Conservation (phyloP, 139 green algal species). For the Pseudopediastrum boryanum region DNA sequence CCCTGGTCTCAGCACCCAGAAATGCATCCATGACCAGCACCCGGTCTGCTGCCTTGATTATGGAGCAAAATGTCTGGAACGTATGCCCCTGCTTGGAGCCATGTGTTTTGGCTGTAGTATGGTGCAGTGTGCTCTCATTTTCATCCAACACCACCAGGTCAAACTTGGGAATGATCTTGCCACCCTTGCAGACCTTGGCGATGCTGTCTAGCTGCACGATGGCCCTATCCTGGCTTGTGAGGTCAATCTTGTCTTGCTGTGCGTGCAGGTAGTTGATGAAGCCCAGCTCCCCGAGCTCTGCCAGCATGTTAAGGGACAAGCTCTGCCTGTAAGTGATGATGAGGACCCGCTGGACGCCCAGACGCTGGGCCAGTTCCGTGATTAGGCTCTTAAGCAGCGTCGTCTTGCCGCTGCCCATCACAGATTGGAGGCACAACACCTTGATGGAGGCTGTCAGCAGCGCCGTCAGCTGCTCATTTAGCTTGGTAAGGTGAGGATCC, state of each 20-base stretch:
- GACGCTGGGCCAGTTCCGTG: background rate
- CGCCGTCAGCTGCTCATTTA: background rate
- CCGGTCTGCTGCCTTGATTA: background rate
- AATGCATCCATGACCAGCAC: conserved; percentile 13
- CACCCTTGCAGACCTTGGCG: background rate
- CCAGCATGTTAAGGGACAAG: background rate
- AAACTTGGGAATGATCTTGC: background rate
- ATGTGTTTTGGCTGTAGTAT: background rate
- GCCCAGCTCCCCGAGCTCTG: background rate
- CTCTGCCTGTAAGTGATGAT: background rate
- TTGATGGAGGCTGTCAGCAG: background rate
- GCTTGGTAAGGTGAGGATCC: no score
- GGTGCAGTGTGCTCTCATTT: conserved; percentile 12
- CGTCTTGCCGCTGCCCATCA: conserved; percentile 3
- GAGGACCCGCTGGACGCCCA: background rate
- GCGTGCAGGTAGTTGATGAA: conserved; percentile 4
- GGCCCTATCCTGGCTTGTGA: background rate
- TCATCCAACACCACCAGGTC: conserved; percentile 19
- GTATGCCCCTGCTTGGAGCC: background rate
- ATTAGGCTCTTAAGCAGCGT: background rate
- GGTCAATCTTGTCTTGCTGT: background rate
- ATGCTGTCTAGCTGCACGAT: conserved; percentile 11
- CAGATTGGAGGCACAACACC: background rate
- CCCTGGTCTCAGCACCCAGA: background rate
- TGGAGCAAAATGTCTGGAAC: conserved; percentile 2